Evolutionary conservation across 257 asterid genomes (phyloP), one percentile per base, ranked within the genome.

Genomic region (Salvia rosmarinus): DNA sequence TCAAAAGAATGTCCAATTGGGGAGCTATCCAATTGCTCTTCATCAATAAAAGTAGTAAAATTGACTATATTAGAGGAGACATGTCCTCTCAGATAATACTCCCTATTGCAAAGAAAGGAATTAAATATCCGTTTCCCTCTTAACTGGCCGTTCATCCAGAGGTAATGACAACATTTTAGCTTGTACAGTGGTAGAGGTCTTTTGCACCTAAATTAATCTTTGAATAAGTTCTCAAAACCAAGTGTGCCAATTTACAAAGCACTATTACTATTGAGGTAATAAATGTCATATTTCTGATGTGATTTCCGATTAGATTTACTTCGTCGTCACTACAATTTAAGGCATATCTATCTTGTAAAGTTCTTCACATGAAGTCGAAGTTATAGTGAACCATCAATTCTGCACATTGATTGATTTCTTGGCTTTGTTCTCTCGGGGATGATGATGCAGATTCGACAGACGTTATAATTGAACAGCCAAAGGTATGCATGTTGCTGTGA

Each of bases 391-490:
- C 55, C 30, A 7, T 20, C 14, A 19, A 51, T 19, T 25, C 62
- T 12, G 4, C 63, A 5, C 63, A 6, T 57, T 57, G 20, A 57
- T 57, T 57, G 39, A 55, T 55, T 55, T 12, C 17, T 10, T 55
- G 62, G 39, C 62, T 6, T 55, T 28, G 16, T 8, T 44, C 23
- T 40, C 8, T 50, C 32, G 47, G 68, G 51, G 52, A 11, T 37
- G 50, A 20, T 19, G 32, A 61, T 75, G 75, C 80, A 80, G 85
- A 68, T 60, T 72, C 81, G 17, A 32, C 68, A 21, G 74, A 60
- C 32, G 14, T 23, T 64, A 70, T 16, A 32, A 16, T 57, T 46
- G 69, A 78, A 35, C 20, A 28, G 19, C 19, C 64, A 54, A 68
- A 83, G 81, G 87, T 83, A 57, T 25, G 75, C 35, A 49, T 23